A percentile compares a stretch with the other conserved stretches of the same genome.
Evolutionary conservation across 1,284 basidiomycete genomes (phyloP).

Genomic region (Neolentinus lepideus): DNA sequence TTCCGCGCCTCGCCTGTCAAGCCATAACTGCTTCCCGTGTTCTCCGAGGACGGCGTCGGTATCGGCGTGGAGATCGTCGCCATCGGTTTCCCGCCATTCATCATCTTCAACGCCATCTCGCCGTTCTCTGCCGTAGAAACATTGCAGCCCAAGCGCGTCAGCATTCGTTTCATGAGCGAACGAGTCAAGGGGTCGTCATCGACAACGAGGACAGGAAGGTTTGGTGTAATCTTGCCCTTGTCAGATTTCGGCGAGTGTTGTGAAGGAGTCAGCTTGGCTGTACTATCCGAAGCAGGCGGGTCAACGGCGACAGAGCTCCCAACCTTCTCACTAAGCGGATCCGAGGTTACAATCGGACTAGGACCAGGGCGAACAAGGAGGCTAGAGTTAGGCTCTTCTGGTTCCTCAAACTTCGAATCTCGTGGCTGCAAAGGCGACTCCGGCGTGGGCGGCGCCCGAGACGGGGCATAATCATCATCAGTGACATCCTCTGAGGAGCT

Average conservation of each 20-base stretch:
- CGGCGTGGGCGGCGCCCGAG: background rate
- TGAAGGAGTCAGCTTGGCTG: background rate
- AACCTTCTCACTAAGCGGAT: background rate
- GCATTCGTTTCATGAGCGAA: constrained; percentile 75
- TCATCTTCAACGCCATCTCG: constrained; percentile 70
- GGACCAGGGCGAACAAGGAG: background rate
- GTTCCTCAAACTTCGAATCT: background rate
- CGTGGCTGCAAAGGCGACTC: background rate
- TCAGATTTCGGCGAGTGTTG: background rate
- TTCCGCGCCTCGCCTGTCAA: constrained; percentile 6
- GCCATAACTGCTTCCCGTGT: constrained; percentile 14
- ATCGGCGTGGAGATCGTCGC: constrained; percentile 5
- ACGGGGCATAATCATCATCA: background rate
- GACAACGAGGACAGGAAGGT: constrained; percentile 60
- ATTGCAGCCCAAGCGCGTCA: constrained; percentile 73
- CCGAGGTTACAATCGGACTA: background rate
- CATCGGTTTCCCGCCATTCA: constrained; percentile 32
- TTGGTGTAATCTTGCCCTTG: background rate
- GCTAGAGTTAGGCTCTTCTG: background rate
- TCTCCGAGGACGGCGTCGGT: constrained; percentile 25
- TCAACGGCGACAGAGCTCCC: background rate
- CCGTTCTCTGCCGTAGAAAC: constrained; percentile 85
- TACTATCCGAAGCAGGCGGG: background rate
- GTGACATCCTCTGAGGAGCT: background rate
- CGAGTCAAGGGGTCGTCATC: constrained; percentile 79